phyloP scores from a whole-genome alignment of 83 land plant species.

The Picea engelmannii region DNA sequence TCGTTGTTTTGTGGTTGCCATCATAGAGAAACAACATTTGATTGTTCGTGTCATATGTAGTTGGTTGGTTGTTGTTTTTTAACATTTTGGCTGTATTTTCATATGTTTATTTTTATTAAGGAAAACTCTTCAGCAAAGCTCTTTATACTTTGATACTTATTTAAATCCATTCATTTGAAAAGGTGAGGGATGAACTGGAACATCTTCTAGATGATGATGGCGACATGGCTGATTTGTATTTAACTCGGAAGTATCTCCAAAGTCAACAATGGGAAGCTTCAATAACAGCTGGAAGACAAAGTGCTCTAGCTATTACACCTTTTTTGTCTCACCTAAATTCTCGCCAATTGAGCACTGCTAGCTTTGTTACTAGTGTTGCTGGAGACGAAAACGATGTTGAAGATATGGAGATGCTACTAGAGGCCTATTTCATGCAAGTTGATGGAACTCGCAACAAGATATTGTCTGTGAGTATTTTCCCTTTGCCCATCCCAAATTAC shows the following conservation, averaged over 20 bases:
- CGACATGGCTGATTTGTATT: conserved; percentile 93
- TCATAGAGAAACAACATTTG: too few species aligned
- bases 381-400: conserved; percentile 80
- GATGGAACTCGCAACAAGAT: conserved; percentile 96
- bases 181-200: conserved; percentile 97
- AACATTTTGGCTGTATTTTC: too few species aligned
- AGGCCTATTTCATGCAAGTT: conserved; percentile 97
- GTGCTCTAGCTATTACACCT: conserved; percentile 31
- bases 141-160: background rate
- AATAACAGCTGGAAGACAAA: conserved; percentile 30
- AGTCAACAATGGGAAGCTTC: conserved; percentile 65
- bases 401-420: conserved; percentile 96
- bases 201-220: conserved; percentile 94
- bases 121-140: too few species aligned
- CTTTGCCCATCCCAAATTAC: background rate
- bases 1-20: too few species aligned
- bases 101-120: too few species aligned
- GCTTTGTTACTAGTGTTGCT: conserved; percentile 51
- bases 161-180: conserved; percentile 5
- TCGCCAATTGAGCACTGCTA: conserved; percentile 46
- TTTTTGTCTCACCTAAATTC: conserved; percentile 52
- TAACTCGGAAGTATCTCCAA: conserved; percentile 80
- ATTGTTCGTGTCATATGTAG: too few species aligned
- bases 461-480: conserved; percentile 59
- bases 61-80: too few species aligned